phyloP scores from a whole-genome alignment of 2,329 filamentous ascomycete genomes.

The Talaromyces albobiverticillius region DNA sequence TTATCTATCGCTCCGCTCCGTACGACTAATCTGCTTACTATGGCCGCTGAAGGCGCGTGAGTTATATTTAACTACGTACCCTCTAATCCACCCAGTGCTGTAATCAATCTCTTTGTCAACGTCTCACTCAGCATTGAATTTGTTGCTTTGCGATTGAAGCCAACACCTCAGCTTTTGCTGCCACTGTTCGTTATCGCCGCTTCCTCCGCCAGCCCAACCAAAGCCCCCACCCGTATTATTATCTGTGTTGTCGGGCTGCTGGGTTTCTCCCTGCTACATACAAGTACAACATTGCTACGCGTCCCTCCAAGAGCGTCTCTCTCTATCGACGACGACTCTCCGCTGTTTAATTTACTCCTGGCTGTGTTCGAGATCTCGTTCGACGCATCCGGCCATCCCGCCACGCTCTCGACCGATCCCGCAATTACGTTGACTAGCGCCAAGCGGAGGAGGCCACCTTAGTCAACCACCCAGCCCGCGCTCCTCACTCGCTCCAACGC shows the following conservation, averaged over 20 bases:
- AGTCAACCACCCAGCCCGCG: constrained; percentile 4
- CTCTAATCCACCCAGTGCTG: too few species aligned
- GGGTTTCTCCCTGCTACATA: too few species aligned
- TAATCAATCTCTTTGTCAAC: background rate
- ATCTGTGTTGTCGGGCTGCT: too few species aligned
- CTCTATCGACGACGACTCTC: too few species aligned
- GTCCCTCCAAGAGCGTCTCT: too few species aligned
- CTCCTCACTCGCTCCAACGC: background rate
- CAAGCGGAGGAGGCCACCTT: constrained; percentile 11
- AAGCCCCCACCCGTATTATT: background rate
- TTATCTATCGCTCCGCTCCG: too few species aligned
- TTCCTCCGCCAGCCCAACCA: background rate
- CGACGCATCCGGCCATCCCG: constrained; percentile 19
- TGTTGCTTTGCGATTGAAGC: too few species aligned
- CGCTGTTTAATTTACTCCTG: background rate
- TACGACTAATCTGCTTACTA: background rate
- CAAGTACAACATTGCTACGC: too few species aligned
- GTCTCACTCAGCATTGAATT: too few species aligned
- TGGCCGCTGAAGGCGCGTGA: background rate
- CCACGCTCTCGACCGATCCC: constrained; percentile 20
- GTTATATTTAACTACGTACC: background rate
- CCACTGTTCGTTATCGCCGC: too few species aligned
- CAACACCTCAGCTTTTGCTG: too few species aligned
- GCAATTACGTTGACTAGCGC: constrained; percentile 10
- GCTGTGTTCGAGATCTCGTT: too few species aligned